Percentiles rank a stretch among this genome's conserved stretches.
These are phyloP conservation scores for Diplodia scrobiculata DNA, from an alignment of 2,329 filamentous ascomycete species.

Conservation along the genomic window DNA sequence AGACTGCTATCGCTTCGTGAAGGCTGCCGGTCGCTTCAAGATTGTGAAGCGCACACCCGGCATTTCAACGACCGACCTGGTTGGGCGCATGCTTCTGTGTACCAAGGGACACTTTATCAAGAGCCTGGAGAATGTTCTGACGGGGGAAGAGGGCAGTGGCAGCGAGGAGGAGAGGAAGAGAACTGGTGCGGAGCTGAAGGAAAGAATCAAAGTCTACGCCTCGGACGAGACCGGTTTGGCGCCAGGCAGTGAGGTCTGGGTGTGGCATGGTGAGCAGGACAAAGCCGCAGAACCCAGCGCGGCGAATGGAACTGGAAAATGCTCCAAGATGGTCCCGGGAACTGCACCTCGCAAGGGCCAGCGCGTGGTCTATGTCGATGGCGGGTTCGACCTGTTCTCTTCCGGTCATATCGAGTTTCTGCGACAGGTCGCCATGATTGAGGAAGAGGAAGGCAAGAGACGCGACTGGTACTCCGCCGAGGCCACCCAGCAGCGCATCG, in stretches of 20 bases:
- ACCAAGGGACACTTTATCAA: conserved; percentile 93
- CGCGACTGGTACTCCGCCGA: conserved; percentile 75
- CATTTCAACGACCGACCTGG: conserved; percentile 97
- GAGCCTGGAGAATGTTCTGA: conserved; percentile 69
- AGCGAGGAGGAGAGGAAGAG: conserved; percentile 66
- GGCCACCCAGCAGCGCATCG: conserved; percentile 63
- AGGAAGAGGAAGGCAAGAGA: conserved; percentile 67
- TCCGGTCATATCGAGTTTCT: conserved; percentile 97
- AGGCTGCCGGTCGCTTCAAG: conserved; percentile 89
- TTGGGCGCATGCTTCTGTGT: conserved; percentile 94
- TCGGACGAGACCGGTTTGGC: conserved; percentile 78
- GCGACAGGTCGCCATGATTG: conserved; percentile 70
- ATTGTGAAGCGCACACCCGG: conserved; percentile 95
- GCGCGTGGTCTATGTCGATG: conserved; percentile 89
- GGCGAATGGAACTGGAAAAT: conserved; percentile 64
- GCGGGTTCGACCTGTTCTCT: conserved; percentile 94
- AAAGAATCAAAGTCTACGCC: conserved; percentile 81
- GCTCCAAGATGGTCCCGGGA: conserved; percentile 69
- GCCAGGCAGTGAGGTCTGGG: conserved; percentile 82
- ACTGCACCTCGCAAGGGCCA: conserved; percentile 74
- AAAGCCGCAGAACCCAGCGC: conserved; percentile 36
- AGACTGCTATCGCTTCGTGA: conserved; percentile 98
- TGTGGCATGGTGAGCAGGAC: conserved; percentile 59
- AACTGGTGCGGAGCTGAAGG: conserved; percentile 68
- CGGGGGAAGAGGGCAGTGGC: conserved; percentile 72